A percentile compares a stretch with the other conserved stretches of the same genome.
Conservation (phyloP, 1,139 yeast genomes). For the Hyphopichia pseudoburtonii region DNA sequence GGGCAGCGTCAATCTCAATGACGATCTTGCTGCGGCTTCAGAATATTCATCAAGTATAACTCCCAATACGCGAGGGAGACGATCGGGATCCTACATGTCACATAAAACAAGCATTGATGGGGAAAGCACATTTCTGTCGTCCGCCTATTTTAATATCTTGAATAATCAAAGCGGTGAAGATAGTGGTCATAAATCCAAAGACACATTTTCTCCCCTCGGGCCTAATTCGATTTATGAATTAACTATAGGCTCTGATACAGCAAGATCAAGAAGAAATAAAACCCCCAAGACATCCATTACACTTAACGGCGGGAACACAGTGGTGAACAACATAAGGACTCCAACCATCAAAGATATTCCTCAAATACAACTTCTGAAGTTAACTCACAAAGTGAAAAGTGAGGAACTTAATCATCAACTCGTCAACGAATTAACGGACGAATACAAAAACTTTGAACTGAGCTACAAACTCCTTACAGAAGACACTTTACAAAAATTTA, state of each 20-base stretch:
- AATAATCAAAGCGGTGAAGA: slow-evolving; percentile 13
- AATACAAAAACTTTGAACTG: slow-evolving; percentile 56
- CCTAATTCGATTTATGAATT: slow-evolving; percentile 78
- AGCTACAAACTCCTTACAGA: slow-evolving; percentile 49
- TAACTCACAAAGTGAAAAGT: slow-evolving; percentile 49
- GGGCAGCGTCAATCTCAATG: slow-evolving; percentile 36
- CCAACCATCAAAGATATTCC: slow-evolving; percentile 89
- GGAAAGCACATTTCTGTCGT: slow-evolving; percentile 34
- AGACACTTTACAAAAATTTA: slow-evolving; percentile 47
- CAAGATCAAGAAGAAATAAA: slow-evolving; percentile 34
- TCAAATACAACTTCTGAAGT: slow-evolving; percentile 66
- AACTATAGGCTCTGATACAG: slow-evolving; percentile 58
- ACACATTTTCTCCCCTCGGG: slow-evolving; percentile 60
- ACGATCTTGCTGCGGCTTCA: slow-evolving; percentile 35
- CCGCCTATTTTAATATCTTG: slow-evolving; percentile 28
- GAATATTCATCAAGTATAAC: slow-evolving; percentile 21
- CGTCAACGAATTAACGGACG: slow-evolving; percentile 46
- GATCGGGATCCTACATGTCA: slow-evolving; percentile 24
- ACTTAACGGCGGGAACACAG: slow-evolving; percentile 42
- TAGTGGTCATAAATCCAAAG: slow-evolving; percentile 9
- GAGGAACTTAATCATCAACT: slow-evolving; percentile 48
- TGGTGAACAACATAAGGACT: slow-evolving; percentile 48
- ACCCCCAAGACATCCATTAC: slow-evolving; percentile 35
- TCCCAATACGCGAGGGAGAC: slow-evolving; percentile 12
- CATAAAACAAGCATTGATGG: slow-evolving; percentile 38